phyloP scores from a whole-genome alignment of 2,329 filamentous ascomycete genomes.

The Lecanosticta acicola region DNA sequence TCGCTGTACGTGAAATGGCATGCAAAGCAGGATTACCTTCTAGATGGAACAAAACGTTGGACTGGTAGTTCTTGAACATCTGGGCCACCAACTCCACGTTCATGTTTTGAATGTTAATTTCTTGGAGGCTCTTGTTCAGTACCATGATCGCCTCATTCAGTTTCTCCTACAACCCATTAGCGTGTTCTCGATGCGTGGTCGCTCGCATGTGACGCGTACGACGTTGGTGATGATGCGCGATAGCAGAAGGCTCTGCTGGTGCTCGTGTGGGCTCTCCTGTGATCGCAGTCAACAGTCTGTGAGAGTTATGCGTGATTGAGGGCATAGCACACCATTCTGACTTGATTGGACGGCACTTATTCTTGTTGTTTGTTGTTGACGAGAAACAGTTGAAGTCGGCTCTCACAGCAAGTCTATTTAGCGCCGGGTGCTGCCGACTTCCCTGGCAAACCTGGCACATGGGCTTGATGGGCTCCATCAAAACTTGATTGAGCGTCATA shows the following conservation, averaged over 20 bases:
- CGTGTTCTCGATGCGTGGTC: not conserved
- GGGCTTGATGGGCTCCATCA: no score
- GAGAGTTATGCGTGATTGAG: no score
- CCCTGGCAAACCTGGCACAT: no score
- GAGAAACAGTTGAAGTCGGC: no score
- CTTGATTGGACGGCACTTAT: no score
- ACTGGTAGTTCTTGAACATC: slow-evolving; percentile 99
- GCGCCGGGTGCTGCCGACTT: no score
- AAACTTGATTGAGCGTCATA: not conserved
- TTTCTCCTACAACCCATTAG: slow-evolving; percentile 66
- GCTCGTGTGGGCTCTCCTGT: slow-evolving; percentile 84
- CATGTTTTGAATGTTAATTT: slow-evolving; percentile 98
- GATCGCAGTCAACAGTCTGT: not conserved
- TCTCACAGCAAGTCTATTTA: no score
- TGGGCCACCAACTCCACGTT: slow-evolving; percentile 95
- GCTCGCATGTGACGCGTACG: slow-evolving; percentile 51
- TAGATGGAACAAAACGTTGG: slow-evolving; percentile 92
- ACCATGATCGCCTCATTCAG: slow-evolving; percentile 89
- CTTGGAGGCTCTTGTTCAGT: slow-evolving; percentile 87
- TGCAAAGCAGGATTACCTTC: slow-evolving; percentile 60
- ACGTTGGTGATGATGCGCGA: slow-evolving; percentile 97
- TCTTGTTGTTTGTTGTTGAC: no score
- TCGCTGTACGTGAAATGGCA: not conserved
- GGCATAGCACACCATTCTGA: no score
- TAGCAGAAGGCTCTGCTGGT: slow-evolving; percentile 89